Conservation (phyloP, 495 filamentous ascomycete species). For the Lophiotrema nucula region DNA sequence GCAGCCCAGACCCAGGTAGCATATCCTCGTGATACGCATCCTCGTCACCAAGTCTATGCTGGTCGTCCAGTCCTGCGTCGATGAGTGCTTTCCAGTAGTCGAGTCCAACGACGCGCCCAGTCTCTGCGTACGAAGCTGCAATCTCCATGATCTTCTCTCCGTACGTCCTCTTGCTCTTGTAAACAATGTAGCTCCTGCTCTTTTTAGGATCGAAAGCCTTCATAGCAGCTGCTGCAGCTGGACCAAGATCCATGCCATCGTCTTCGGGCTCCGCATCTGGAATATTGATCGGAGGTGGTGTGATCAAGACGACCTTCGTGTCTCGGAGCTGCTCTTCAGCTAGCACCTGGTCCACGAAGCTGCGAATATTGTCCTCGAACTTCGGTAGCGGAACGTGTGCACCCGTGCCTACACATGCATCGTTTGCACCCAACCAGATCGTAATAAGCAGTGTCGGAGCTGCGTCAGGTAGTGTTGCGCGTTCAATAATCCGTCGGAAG, state of each 20-base stretch:
- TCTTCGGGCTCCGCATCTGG: conserved; percentile 7
- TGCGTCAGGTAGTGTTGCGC: conserved; percentile 1
- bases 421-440: conserved; percentile 39
- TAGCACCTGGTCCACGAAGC: conserved; percentile 35
- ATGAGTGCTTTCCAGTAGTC: conserved; percentile 34
- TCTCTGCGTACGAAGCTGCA: conserved; percentile 26
- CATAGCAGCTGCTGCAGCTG: background rate
- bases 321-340: conserved; percentile 17
- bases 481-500: conserved; percentile 28
- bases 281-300: conserved; percentile 38
- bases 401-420: conserved; percentile 29
- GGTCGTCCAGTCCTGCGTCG: conserved; percentile 21
- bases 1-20: conserved; percentile 34
- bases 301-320: conserved; percentile 38
- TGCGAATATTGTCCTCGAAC: conserved; percentile 35
- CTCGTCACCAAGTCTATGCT: conserved; percentile 16
- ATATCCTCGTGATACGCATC: conserved; percentile 30
- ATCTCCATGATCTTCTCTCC: conserved; percentile 38
- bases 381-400: conserved; percentile 32
- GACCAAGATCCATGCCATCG: conserved; percentile 13
- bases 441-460: conserved; percentile 36
- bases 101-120: conserved; percentile 28
- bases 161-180: conserved; percentile 37
- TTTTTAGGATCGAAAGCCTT: conserved; percentile 14
- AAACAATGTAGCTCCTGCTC: conserved; percentile 28